phyloP scores from a whole-genome alignment of 2,329 filamentous ascomycete species.

The Fusarium cicatricum region DNA sequence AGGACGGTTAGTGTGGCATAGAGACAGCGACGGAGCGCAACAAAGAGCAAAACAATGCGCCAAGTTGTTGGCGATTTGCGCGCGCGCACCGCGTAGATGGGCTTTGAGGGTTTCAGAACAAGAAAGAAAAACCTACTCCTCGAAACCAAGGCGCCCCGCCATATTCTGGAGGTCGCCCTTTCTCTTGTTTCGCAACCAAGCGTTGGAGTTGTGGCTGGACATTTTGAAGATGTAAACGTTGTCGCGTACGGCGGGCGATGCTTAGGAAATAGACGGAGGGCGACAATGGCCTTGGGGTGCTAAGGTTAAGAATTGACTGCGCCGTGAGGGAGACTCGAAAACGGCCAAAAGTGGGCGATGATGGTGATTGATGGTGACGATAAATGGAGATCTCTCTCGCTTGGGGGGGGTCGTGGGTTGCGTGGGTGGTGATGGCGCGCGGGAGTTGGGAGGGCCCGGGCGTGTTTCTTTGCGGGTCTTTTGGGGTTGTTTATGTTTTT shows the following conservation, averaged over 20 bases:
- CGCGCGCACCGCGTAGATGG: not conserved
- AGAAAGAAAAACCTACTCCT: constrained; percentile 67
- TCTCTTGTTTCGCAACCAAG: constrained; percentile 82
- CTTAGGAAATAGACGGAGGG: not conserved
- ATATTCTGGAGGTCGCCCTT: constrained; percentile 82
- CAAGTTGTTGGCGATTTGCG: not conserved
- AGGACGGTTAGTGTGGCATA: constrained; percentile 17
- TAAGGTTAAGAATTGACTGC: not conserved
- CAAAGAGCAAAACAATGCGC: constrained; percentile 19
- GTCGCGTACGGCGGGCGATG: constrained; percentile 41
- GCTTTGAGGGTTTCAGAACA: not conserved
- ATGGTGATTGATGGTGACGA: constrained; percentile 23
- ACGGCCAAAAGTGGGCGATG: constrained; percentile 14
- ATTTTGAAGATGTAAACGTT: constrained; percentile 26
- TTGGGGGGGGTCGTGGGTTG: constrained; percentile 28
- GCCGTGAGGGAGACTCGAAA: not conserved
- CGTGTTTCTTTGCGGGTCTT: constrained; percentile 22
- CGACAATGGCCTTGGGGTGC: not conserved
- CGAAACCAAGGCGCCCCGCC: constrained; percentile 73
- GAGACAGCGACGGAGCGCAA: constrained; percentile 23
- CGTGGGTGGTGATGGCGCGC: constrained; percentile 25
- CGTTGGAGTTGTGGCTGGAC: constrained; percentile 55
- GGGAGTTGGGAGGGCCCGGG: constrained; percentile 15
- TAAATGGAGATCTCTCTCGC: constrained; percentile 25
- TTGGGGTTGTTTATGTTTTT: constrained; percentile 39